Evolutionary conservation across 2,329 filamentous ascomycete species (phyloP), one percentile per base, ranked within the genome.

Genomic region (Colletotrichum orbiculare): DNA sequence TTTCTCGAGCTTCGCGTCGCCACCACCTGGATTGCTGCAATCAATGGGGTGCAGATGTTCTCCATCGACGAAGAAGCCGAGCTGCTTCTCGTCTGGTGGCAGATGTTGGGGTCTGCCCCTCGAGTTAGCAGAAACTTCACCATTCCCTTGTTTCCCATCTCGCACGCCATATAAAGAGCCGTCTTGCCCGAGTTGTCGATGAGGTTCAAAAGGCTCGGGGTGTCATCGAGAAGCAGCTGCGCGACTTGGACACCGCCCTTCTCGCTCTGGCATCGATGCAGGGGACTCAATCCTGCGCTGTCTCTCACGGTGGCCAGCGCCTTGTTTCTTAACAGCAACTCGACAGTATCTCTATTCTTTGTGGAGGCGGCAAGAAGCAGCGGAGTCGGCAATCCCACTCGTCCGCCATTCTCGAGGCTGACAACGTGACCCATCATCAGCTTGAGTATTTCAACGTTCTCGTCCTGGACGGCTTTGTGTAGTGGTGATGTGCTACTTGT

Each of bases 331-430:
- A 78, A 62, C 2, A 78, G 60, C 7, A 75, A 56, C n/a, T 68
- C 63, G 13, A 72, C 73, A 0, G 73, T 57, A 12, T 71, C 43
- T 34, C 70, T 69, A 15, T 74, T 73, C 9, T 72, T 71, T 15
- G 69, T 75, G 3, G 71, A 69, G n/a, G 75, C 75, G 2, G 75
- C 76, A 8, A 69, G 58, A 42, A 76, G 72, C 15, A 77, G 39
- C 17, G 73, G 70, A 6, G 74, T 74, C 41, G 70, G 72, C 2
- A 66, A 52, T 1, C 64, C 68, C 6, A 52, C 56, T 47, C 72
- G 69, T 4, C 63, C 61, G 6, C 46, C 58, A n/a, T 70, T 67
- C 52, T 72, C 71, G 17, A 74, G 54, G 34, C 71, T 58, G 13
- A 62, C 49, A 33, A 68, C 66, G 25, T 69, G 65, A 6, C 53